These are phyloP conservation scores for Phalaenopsis aphrodite DNA, from an alignment of 106 monocot species.

Conservation along the genomic window DNA sequence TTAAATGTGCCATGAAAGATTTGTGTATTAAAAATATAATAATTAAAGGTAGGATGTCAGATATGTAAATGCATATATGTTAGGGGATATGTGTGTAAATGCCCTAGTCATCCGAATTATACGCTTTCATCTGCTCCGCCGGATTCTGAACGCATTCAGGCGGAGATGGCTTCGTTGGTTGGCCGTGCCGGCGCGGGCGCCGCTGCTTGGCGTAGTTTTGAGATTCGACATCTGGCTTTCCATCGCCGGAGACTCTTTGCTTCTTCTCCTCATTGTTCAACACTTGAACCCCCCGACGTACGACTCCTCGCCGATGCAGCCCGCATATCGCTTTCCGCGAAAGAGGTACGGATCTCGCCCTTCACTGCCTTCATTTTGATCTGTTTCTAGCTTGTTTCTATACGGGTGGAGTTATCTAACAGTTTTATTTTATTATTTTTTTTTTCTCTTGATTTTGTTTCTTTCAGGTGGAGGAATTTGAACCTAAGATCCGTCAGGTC, in stretches of 20 bases:
- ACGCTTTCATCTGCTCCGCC: too few species aligned
- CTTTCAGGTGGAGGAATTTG: slow-evolving; percentile 31
- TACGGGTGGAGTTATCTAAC: neutral
- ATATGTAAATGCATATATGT: too few species aligned
- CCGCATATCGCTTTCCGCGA: slow-evolving; percentile 38
- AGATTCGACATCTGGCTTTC: neutral
- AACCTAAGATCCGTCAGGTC: slow-evolving; percentile 38
- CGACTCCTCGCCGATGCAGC: slow-evolving; percentile 31
- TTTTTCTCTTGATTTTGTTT: neutral
- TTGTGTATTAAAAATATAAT: too few species aligned
- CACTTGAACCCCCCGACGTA: slow-evolving; percentile 32
- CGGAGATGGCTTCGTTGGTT: neutral
- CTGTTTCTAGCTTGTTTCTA: neutral
- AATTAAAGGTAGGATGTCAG: too few species aligned
- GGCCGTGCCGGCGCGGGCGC: neutral
- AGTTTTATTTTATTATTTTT: too few species aligned
- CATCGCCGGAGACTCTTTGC: neutral
- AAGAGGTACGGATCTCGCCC: slow-evolving; percentile 13
- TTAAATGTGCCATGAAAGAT: too few species aligned
- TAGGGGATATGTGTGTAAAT: too few species aligned
- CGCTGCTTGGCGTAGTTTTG: neutral
- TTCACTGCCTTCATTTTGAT: neutral
- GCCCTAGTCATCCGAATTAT: too few species aligned
- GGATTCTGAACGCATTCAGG: neutral
- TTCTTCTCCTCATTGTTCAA: neutral